These are phyloP conservation scores for Pulveroboletus sp. DNA, from an alignment of 768 basidiomycete species.

Conservation along the genomic window DNA sequence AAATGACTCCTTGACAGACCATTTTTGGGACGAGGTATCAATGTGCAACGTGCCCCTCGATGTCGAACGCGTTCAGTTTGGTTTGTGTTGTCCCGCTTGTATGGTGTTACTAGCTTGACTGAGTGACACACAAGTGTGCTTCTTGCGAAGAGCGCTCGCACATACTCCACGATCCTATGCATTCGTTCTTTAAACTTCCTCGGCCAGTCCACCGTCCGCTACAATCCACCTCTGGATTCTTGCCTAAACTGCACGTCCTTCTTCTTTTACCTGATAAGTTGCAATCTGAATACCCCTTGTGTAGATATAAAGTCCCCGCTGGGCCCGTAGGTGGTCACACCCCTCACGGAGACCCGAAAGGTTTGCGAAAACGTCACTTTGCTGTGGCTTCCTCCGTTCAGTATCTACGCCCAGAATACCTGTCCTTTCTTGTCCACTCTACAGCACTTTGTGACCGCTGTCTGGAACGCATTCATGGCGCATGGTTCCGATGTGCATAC, in stretches of 20 bases:
- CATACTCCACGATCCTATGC: constrained; percentile 73
- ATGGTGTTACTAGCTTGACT: background rate
- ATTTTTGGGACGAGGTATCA: constrained; percentile 83
- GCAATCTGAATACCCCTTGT: constrained; percentile 8
- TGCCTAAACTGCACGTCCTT: constrained; percentile 59
- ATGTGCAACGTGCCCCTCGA: constrained; percentile 84
- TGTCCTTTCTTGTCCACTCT: constrained; percentile 53
- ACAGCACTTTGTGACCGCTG: constrained; percentile 84
- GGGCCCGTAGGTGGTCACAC: constrained; percentile 45
- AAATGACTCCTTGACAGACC: constrained; percentile 35
- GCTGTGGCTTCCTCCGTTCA: background rate
- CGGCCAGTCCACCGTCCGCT: constrained; percentile 68
- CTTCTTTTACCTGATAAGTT: background rate
- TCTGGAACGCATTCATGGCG: constrained; percentile 73
- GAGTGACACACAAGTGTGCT: constrained; percentile 52
- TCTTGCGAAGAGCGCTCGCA: constrained; percentile 78
- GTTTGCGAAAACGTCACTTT: constrained; percentile 31
- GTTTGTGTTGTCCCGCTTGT: constrained; percentile 35
- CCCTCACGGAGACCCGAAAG: constrained; percentile 47
- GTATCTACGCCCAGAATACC: constrained; percentile 47
- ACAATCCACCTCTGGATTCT: constrained; percentile 49
- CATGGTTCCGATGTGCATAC: constrained; percentile 89
- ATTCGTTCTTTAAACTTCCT: constrained; percentile 84
- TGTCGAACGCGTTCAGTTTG: constrained; percentile 64
- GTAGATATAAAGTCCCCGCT: constrained; percentile 60